A percentile compares a stretch with the other conserved stretches of the same genome.
phyloP scores from a whole-genome alignment of 768 basidiomycete genomes.

The Suillus subluteus region DNA sequence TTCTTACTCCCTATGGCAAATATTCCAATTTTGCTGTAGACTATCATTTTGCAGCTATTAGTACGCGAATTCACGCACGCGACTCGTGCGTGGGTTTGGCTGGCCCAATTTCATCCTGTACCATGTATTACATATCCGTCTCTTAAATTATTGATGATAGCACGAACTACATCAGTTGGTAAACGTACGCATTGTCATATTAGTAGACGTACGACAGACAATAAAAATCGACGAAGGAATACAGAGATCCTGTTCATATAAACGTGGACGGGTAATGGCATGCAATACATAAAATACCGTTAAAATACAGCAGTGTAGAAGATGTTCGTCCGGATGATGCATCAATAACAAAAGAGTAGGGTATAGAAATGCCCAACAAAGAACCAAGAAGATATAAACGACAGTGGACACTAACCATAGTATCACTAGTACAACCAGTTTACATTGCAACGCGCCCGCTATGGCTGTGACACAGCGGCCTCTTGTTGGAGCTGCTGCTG shows the following conservation, averaged over 20 bases:
- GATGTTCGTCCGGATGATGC: neutral
- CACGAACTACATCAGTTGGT: neutral
- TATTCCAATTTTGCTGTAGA: neutral
- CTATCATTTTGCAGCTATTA: neutral
- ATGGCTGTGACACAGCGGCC: neutral
- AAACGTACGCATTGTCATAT: neutral
- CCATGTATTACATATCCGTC: neutral
- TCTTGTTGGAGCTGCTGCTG: constrained; percentile 24
- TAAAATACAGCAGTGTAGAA: constrained; percentile 2
- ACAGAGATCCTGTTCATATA: neutral
- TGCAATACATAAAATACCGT: constrained; percentile 7
- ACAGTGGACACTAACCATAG: neutral
- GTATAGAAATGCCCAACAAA: constrained; percentile 1
- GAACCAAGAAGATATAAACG: neutral
- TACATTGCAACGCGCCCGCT: neutral
- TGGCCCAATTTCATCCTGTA: neutral
- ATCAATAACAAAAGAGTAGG: neutral
- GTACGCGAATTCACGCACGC: neutral
- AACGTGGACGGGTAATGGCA: neutral
- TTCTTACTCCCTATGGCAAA: neutral
- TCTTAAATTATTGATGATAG: neutral
- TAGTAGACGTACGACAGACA: neutral
- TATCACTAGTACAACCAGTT: neutral
- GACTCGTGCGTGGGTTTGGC: neutral
- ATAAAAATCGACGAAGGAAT: neutral